Percentiles rank a stretch among this genome's conserved stretches.
Conservation (phyloP, 192 early-diverging fungal species). For the Linnemannia elongata region DNA sequence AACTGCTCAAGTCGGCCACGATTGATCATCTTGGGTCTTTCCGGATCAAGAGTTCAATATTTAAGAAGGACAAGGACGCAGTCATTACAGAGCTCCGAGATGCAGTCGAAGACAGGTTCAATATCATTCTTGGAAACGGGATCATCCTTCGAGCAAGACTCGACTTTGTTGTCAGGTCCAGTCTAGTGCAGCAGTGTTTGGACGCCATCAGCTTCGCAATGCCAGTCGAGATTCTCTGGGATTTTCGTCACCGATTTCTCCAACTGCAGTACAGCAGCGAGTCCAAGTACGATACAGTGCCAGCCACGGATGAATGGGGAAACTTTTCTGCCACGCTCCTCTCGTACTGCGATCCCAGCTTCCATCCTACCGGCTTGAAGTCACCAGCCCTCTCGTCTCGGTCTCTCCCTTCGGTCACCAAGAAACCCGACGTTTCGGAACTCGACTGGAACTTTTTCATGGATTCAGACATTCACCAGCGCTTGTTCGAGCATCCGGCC, state of each 20-base stretch:
- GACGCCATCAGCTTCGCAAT: constrained; percentile 56
- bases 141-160: constrained; percentile 40
- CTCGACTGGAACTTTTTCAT: constrained; percentile 38
- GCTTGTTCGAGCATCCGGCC: constrained; percentile 23
- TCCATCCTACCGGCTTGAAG: constrained; percentile 14
- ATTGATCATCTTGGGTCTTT: background rate
- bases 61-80: background rate
- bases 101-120: constrained; percentile 56
- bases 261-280: constrained; percentile 38
- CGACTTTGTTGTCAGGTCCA: constrained; percentile 52
- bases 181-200: constrained; percentile 54
- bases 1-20: background rate
- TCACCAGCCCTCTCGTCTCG: constrained; percentile 17
- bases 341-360: constrained; percentile 51
- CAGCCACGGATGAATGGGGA: constrained; percentile 49
- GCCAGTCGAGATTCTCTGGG: constrained; percentile 40
- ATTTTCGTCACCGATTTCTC: constrained; percentile 52
- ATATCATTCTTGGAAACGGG: constrained; percentile 33
- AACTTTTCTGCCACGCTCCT: constrained; percentile 55
- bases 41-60: background rate
- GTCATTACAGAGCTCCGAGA: constrained; percentile 51
- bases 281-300: background rate
- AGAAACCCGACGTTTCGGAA: constrained; percentile 1
- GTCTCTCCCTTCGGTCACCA: background rate
- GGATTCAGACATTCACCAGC: constrained; percentile 18